These are phyloP conservation scores for Cyphellophora attinorum DNA, from an alignment of 2,329 filamentous ascomycete genomes.

Conservation along the genomic window DNA sequence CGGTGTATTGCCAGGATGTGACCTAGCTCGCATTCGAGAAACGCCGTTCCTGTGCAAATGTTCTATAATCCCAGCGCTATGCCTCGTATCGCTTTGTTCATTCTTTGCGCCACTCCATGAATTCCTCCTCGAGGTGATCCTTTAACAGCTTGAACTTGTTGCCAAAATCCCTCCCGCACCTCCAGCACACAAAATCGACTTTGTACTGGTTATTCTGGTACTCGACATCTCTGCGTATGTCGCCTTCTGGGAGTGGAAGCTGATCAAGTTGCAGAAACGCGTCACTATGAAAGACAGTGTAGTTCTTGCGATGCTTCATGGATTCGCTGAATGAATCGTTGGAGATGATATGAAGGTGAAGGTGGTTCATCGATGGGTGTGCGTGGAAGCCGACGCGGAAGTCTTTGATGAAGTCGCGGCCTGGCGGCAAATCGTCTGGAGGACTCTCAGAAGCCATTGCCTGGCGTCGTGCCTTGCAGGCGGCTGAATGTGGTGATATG, in stretches of 20 bases:
- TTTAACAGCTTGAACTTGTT: constrained; percentile 68
- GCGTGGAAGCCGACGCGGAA: constrained; percentile 75
- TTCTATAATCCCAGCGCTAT: too few species aligned
- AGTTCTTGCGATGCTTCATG: constrained; percentile 76
- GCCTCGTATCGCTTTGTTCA: too few species aligned
- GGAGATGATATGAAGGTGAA: constrained; percentile 83
- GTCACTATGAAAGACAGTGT: constrained; percentile 78
- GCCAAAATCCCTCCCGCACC: constrained; percentile 64
- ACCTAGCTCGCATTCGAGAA: too few species aligned
- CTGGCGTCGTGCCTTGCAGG: constrained; percentile 50
- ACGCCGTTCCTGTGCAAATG: too few species aligned
- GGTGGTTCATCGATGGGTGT: constrained; percentile 79
- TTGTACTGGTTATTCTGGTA: constrained; percentile 38
- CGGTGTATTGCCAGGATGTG: too few species aligned
- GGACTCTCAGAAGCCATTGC: constrained; percentile 50
- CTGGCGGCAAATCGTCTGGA: constrained; percentile 44
- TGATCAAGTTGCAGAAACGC: constrained; percentile 74
- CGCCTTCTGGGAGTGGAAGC: constrained; percentile 63
- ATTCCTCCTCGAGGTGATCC: constrained; percentile 65
- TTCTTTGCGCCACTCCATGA: constrained; percentile 61
- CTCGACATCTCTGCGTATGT: constrained; percentile 50
- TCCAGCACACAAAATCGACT: constrained; percentile 68
- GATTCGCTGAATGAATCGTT: constrained; percentile 64
- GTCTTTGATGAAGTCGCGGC: constrained; percentile 69
- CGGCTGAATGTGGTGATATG: constrained; percentile 41